Evolutionary conservation across 768 basidiomycete genomes (phyloP).

Genomic region (Steccherinum ochraceum): DNA sequence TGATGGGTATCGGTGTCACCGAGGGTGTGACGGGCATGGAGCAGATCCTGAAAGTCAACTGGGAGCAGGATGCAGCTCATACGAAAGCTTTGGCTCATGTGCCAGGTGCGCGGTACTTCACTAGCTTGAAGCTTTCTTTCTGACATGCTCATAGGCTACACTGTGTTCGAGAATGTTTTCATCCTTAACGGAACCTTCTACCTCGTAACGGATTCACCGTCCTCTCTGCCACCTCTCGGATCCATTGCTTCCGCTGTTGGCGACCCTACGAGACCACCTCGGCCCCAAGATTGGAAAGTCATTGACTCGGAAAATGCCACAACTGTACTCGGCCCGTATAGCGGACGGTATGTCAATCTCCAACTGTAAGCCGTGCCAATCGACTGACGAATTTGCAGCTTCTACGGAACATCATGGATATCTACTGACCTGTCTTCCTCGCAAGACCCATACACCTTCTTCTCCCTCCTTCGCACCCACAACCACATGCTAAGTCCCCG

Average conservation of each 20-base stretch:
- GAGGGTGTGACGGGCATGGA: conserved; percentile 37
- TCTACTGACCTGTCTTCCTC: conserved; percentile 35
- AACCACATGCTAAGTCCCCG: conserved; percentile 25
- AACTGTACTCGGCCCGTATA: conserved; percentile 21
- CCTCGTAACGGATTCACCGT: conserved; percentile 62
- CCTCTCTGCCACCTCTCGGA: conserved; percentile 50
- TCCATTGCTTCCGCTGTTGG: conserved; percentile 39
- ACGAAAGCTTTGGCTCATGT: conserved; percentile 57
- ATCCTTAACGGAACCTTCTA: conserved; percentile 67
- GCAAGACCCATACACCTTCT: conserved; percentile 62
- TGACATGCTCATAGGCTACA: conserved; percentile 54
- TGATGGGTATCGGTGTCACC: conserved; percentile 17
- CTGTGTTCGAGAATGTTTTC: conserved; percentile 77
- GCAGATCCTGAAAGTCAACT: conserved; percentile 38
- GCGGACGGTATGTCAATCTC: conserved; percentile 23
- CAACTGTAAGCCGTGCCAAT: too few species aligned
- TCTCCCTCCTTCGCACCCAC: conserved; percentile 75
- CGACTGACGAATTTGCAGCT: conserved; percentile 9
- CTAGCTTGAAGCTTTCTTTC: conserved; percentile 1
- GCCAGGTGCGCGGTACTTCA: conserved; percentile 43
- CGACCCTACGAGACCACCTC: conserved; percentile 32
- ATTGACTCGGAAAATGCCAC: conserved; percentile 17
- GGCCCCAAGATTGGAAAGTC: conserved; percentile 51
- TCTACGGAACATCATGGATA: conserved; percentile 33
- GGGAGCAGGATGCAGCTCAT: conserved; percentile 50